Percentiles rank a stretch among this genome's conserved stretches.
These are phyloP conservation scores for Chrysopogon serrulatus DNA, from an alignment of 176 grass and related monocot species.

Conservation along the genomic window DNA sequence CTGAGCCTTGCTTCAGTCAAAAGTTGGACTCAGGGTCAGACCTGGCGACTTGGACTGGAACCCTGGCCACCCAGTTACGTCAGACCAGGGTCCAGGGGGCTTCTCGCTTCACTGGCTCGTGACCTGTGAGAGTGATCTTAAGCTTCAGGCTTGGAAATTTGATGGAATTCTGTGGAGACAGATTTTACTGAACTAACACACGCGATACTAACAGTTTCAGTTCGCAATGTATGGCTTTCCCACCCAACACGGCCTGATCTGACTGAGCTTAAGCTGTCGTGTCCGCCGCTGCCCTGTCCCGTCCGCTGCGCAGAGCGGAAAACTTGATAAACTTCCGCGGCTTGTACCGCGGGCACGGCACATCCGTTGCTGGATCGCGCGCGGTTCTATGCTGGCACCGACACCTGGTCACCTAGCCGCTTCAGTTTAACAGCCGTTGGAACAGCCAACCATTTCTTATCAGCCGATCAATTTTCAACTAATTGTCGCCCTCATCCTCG, in stretches of 20 bases:
- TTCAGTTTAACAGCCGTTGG: no score
- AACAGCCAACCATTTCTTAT: no score
- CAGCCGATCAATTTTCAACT: background rate
- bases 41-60: constrained; percentile 6
- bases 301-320: no score
- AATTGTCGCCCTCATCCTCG: background rate
- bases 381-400: background rate
- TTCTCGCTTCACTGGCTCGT: background rate
- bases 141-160: background rate
- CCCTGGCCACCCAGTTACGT: background rate
- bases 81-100: background rate
- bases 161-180: background rate
- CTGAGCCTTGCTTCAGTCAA: background rate
- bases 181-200: background rate
- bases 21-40: background rate
- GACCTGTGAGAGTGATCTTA: background rate
- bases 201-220: background rate
- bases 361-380: background rate
- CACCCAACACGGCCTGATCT: no score
- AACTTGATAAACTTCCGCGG: no score
- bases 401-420: no score
- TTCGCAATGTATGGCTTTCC: background rate
- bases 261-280: no score
- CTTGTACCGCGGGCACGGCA: background rate
- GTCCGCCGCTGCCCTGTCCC: no score